These are phyloP conservation scores for Boletellus ananas DNA, from an alignment of 768 basidiomycete species.

Conservation along the genomic window DNA sequence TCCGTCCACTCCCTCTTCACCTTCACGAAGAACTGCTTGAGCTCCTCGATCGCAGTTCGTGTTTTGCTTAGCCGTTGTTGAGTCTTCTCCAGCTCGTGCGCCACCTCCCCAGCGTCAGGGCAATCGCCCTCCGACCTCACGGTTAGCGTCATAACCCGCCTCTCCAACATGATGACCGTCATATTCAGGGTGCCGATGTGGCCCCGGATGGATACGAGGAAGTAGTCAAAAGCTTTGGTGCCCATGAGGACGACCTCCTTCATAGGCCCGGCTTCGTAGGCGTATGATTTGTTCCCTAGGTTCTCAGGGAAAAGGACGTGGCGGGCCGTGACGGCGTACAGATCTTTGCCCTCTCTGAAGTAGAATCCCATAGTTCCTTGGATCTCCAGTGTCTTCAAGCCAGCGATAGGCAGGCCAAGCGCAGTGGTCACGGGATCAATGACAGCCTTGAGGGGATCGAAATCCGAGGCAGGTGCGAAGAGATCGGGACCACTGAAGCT, in stretches of 20 bases:
- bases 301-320: not conserved
- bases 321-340: not conserved
- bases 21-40: not conserved
- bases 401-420: constrained; percentile 36
- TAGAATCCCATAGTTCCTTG: constrained; percentile 40
- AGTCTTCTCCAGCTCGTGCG: too few species aligned
- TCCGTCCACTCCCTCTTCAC: not conserved
- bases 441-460: constrained; percentile 1
- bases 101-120: not conserved
- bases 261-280: constrained; percentile 30
- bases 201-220: constrained; percentile 30
- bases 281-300: constrained; percentile 17
- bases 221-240: constrained; percentile 27
- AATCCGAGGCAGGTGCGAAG: not conserved
- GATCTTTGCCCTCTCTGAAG: constrained; percentile 18
- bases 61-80: not conserved
- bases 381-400: constrained; percentile 25
- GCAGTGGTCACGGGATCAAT: constrained; percentile 32
- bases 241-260: constrained; percentile 38
- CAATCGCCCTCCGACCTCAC: not conserved
- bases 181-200: not conserved
- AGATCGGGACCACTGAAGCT: not conserved
- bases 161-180: not conserved
- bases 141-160: not conserved
- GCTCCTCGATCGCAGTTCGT: not conserved